Conservation (phyloP, 2,329 filamentous ascomycete genomes). For the Eutypa lata region DNA sequence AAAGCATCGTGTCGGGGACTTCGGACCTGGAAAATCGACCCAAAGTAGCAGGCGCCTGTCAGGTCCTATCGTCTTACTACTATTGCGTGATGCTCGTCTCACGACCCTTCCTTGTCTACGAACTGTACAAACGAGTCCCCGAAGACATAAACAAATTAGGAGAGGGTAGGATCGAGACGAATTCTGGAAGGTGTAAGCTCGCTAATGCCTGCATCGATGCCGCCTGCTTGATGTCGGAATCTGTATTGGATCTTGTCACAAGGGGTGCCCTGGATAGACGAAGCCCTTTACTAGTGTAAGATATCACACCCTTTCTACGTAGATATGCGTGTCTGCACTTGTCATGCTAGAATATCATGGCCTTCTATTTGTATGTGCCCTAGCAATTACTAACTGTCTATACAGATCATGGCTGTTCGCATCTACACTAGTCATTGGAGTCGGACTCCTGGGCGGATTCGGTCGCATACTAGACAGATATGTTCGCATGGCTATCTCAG, state of each 20-base stretch:
- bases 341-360: too few relatives aligned
- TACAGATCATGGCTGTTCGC: slow-evolving; percentile 52
- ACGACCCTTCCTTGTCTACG: slow-evolving; percentile 54
- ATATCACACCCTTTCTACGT: slow-evolving; percentile 7
- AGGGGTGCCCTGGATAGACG: slow-evolving; percentile 39
- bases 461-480: slow-evolving; percentile 51
- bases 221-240: slow-evolving; percentile 51
- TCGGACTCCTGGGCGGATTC: slow-evolving; percentile 50
- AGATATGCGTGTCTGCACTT: too few relatives aligned
- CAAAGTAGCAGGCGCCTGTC: slow-evolving; percentile 44
- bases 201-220: slow-evolving; percentile 56
- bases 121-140: slow-evolving; percentile 44
- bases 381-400: background rate
- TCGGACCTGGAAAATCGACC: slow-evolving; percentile 21
- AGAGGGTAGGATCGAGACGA: slow-evolving; percentile 19
- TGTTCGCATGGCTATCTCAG: slow-evolving; percentile 43
- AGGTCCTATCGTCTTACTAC: slow-evolving; percentile 51
- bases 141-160: slow-evolving; percentile 24
- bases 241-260: slow-evolving; percentile 42
- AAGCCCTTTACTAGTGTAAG: slow-evolving; percentile 50
- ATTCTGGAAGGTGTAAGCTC: slow-evolving; percentile 45
- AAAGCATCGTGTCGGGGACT: slow-evolving; percentile 31
- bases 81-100: slow-evolving; percentile 57
- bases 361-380: background rate
- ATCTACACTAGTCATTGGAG: slow-evolving; percentile 48